These are phyloP conservation scores for Bidens hawaiensis DNA, from an alignment of 140 eudicot species.

Conservation along the genomic window DNA sequence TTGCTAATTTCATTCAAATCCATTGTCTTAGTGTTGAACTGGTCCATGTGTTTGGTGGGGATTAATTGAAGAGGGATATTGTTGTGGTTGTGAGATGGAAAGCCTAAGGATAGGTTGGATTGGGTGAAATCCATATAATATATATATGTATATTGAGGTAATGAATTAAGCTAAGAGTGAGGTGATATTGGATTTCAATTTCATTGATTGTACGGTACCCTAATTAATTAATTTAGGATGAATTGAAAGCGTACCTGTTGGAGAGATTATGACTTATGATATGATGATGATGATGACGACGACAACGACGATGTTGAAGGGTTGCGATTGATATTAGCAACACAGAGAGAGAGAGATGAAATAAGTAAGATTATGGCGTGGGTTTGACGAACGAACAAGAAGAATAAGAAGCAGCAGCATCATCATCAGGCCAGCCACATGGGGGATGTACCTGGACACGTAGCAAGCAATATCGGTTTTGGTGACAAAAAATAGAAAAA, in stretches of 20 bases:
- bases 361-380: no score
- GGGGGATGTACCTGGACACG: no score
- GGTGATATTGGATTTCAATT: no score
- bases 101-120: conserved; percentile 53
- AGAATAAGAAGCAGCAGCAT: no score
- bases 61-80: conserved; percentile 67
- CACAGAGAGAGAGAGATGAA: not conserved
- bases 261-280: conserved; percentile 1
- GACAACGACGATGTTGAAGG: no score
- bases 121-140: conserved; percentile 52
- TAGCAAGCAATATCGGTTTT: no score
- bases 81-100: conserved; percentile 52
- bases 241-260: not conserved
- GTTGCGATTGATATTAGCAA: not conserved
- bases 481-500: no score
- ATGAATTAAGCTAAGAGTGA: not conserved
- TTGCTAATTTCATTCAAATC: conserved; percentile 25
- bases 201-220: conserved; percentile 14
- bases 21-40: conserved; percentile 7
- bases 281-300: no score
- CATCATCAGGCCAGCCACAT: no score
- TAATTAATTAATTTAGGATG: not conserved
- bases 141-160: not conserved
- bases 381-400: not conserved
- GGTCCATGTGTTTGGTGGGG: conserved; percentile 23